Conservation (phyloP, 805 yeast species). For the Saccharomycopsis olivae region DNA sequence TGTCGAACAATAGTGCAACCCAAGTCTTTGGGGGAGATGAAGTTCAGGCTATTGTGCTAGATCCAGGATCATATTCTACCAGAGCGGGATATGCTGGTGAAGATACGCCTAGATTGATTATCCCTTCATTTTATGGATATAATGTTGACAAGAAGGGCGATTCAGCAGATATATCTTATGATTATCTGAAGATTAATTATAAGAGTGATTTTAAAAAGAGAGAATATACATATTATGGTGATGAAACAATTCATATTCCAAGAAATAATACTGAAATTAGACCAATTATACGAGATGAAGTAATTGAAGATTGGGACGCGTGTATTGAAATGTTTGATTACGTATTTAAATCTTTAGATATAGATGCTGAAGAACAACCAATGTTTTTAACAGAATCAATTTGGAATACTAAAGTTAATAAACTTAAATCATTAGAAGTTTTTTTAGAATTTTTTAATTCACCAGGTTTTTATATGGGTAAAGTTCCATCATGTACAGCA, state of each 20-base stretch:
- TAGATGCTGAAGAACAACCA: constrained; percentile 60
- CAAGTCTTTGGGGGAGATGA: constrained; percentile 54
- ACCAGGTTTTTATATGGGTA: constrained; percentile 74
- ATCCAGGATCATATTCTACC: constrained; percentile 79
- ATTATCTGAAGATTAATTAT: background rate
- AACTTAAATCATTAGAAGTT: constrained; percentile 59
- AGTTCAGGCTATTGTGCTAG: constrained; percentile 81
- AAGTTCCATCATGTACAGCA: constrained; percentile 78
- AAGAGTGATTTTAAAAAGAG: constrained; percentile 11
- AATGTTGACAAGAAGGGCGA: constrained; percentile 8
- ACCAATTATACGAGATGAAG: constrained; percentile 49
- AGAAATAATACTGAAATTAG: constrained; percentile 40
- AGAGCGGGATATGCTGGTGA: constrained; percentile 90
- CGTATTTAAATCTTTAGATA: constrained; percentile 40
- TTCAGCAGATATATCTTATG: constrained; percentile 15
- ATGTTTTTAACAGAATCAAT: constrained; percentile 77
- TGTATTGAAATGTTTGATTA: constrained; percentile 65
- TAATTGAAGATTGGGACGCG: constrained; percentile 78
- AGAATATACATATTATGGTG: constrained; percentile 26
- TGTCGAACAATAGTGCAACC: background rate
- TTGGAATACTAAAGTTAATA: constrained; percentile 63
- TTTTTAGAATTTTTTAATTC: constrained; percentile 58
- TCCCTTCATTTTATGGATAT: constrained; percentile 59
- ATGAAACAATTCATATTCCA: constrained; percentile 39
- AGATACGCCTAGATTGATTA: constrained; percentile 66